Conservation (phyloP, 192 early-diverging fungal genomes). For the Podila epigama region DNA sequence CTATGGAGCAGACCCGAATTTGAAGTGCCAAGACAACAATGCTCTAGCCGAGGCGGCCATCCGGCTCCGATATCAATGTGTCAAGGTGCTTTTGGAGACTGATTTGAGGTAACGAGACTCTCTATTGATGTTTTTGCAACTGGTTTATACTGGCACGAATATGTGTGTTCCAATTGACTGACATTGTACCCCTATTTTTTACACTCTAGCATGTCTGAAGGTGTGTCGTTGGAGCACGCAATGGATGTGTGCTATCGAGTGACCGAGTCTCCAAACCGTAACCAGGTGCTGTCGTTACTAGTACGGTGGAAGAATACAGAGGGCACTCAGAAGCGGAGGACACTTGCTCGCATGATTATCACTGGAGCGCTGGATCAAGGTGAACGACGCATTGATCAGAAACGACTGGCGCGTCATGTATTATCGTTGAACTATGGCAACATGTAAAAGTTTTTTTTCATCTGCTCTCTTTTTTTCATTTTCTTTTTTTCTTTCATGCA, state of each 20-base stretch:
- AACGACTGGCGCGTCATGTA: constrained; percentile 13
- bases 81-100: constrained; percentile 41
- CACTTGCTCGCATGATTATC: constrained; percentile 30
- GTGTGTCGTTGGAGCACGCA: constrained; percentile 26
- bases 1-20: constrained; percentile 40
- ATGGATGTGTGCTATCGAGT: constrained; percentile 39
- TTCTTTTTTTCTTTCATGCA: background rate
- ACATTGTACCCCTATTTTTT: background rate
- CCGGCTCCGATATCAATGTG: constrained; percentile 33
- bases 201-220: constrained; percentile 31
- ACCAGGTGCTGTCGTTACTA: constrained; percentile 24
- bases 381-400: constrained; percentile 29
- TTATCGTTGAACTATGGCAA: background rate
- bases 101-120: constrained; percentile 29
- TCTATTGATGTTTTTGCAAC: background rate
- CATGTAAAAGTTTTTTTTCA: background rate
- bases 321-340: constrained; percentile 30
- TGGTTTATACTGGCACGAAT: background rate
- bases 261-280: constrained; percentile 26
- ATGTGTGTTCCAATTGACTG: background rate
- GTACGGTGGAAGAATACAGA: constrained; percentile 38
- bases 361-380: constrained; percentile 17
- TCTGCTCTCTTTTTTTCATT: background rate
- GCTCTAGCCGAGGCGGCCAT: constrained; percentile 43
- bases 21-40: constrained; percentile 38